Evolutionary conservation across 1,139 yeast species (phyloP).

Genomic region (Schizosaccharomyces versatilis): DNA sequence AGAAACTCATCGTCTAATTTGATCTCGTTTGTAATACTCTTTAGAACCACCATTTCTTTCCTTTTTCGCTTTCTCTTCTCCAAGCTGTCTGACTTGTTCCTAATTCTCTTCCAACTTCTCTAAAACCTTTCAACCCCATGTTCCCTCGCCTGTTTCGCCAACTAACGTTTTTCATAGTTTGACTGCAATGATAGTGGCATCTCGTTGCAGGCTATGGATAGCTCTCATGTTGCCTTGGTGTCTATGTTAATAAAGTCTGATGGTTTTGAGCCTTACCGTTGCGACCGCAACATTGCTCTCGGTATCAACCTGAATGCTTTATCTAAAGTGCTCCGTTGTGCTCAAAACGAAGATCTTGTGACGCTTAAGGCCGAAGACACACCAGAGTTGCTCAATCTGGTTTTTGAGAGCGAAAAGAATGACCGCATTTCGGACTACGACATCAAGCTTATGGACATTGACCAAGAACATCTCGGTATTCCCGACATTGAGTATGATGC

Average conservation of each 20-base stretch:
- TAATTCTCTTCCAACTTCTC: neutral
- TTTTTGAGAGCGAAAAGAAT: conserved; percentile 58
- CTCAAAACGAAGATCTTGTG: conserved; percentile 70
- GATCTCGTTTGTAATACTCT: neutral
- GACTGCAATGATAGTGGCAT: conserved; percentile 89
- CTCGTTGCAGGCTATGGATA: conserved; percentile 92
- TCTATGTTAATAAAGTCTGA: conserved; percentile 71
- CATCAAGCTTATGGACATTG: conserved; percentile 86
- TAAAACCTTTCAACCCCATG: neutral
- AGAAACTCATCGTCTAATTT: neutral
- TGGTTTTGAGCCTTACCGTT: conserved; percentile 82
- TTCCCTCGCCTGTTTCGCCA: conserved; percentile 19
- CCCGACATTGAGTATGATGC: conserved; percentile 88
- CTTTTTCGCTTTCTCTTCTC: neutral
- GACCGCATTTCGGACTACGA: conserved; percentile 86
- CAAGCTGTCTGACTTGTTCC: neutral
- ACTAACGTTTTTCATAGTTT: conserved; percentile 48
- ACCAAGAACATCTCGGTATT: conserved; percentile 77
- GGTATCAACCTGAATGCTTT: conserved; percentile 79
- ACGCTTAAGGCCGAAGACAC: conserved; percentile 81
- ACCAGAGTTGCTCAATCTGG: conserved; percentile 60
- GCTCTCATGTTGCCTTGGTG: conserved; percentile 82
- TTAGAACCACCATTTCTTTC: neutral
- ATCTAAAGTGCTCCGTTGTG: conserved; percentile 73
- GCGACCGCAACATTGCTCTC: conserved; percentile 80